phyloP scores from a whole-genome alignment of 1,284 basidiomycete species.

The Ustilago nuda region DNA sequence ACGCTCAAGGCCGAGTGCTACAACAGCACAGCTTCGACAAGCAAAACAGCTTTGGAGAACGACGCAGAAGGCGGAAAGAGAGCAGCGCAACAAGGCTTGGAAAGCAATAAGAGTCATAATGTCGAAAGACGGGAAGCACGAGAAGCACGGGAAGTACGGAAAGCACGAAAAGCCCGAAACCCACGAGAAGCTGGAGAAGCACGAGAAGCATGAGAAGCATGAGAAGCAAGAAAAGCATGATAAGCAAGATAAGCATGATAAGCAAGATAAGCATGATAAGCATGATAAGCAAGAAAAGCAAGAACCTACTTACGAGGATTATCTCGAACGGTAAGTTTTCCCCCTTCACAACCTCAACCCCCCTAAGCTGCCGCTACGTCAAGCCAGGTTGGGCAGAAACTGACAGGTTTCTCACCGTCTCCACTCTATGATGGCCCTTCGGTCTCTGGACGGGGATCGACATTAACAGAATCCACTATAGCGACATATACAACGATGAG shows the following conservation, averaged over 20 bases:
- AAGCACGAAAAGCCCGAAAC: no score
- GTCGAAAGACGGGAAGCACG: conserved; percentile 20
- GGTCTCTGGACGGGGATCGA: no score
- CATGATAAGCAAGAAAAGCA: not conserved
- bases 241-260: no score
- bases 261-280: no score
- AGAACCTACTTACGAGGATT: conserved; percentile 66
- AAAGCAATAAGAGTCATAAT: not conserved
- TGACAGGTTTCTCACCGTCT: not conserved
- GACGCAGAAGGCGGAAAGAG: not conserved
- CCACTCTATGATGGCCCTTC: not conserved
- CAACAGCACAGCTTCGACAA: no score
- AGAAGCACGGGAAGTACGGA: no score
- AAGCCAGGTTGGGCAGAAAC: not conserved
- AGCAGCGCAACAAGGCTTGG: not conserved
- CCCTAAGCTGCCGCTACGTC: not conserved
- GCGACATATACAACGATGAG: conserved; percentile 72
- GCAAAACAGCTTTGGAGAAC: not conserved
- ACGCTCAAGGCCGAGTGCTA: no score
- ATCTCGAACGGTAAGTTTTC: conserved; percentile 61
- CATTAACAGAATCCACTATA: conserved; percentile 64
- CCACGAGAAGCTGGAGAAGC: no score
- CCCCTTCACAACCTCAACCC: not conserved
- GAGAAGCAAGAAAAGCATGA: no score
- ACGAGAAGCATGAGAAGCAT: no score